Base-by-base conservation (phyloP, 2,329 filamentous ascomycete genomes). In the Myotisia sp. region DNA sequence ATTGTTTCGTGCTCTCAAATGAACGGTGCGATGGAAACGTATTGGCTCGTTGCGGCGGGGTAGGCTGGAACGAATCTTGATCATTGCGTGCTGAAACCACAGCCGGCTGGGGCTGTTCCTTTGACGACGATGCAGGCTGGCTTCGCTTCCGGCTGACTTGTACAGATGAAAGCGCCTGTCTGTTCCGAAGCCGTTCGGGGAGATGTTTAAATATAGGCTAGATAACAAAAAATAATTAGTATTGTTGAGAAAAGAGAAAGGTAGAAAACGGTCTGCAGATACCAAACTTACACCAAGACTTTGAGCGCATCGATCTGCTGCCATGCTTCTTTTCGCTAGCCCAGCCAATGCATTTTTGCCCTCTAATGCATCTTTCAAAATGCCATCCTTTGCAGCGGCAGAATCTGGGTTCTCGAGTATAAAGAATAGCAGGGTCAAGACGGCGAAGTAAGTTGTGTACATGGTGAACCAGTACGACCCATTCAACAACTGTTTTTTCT, bases 201-300 rank as follows among this genome's bases (percentile, higher is more conserved):
- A 95, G 59, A 49, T 85, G 74, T 40, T 90, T 81, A 52, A 95
- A 94, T 5, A 94, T 67, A 31, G 68, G 67, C 82, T 90, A 46
- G 3, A 33, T 9, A 37, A 26, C 37, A 22, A 26, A 40, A 28
- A 38, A 43, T 28, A 29, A 19, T 5, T 33, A 9, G 31, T 13
- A 28, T 7, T 21, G 13, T 27, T 20, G 6, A 14, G 13, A 23
- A 22, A 14, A 10, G 27, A 9, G 29, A 38, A 7, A 4, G 19
- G n/a, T 23, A 20, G 16, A 19, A 23, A 13, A 16, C 12, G 23
- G n/a, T 16, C 20, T 30, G 10, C 14, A 3, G n/a, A 29, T 10
- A 18, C 10, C 20, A 26, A 3, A 60, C 73, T 55, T 66, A 87
- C 83, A 51, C 75, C 71, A 18, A 98, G 66, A 26, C 82, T 79